Percentiles rank a stretch among this genome's conserved stretches.
Conservation (phyloP, 805 yeast species). For the Kuraishia cidri region DNA sequence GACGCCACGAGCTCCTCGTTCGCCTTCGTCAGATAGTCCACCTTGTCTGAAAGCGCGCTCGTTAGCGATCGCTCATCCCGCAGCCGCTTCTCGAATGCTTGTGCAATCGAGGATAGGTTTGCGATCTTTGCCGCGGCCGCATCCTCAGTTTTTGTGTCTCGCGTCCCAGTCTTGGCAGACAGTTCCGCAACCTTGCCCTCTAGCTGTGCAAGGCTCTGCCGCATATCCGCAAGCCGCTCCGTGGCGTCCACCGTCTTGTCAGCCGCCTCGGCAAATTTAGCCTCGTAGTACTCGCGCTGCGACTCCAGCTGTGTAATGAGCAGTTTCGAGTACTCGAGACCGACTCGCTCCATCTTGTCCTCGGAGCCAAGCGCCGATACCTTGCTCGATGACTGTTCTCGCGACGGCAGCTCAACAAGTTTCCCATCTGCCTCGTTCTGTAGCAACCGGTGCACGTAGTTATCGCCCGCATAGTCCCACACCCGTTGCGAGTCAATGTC, state of each 20-base stretch:
- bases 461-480: constrained; percentile 93
- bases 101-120: constrained; percentile 8
- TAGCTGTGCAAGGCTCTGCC: constrained; percentile 17
- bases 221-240: constrained; percentile 19
- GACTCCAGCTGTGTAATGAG: constrained; percentile 76
- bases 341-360: constrained; percentile 44
- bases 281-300: constrained; percentile 77
- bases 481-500: constrained; percentile 77
- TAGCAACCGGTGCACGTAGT: constrained; percentile 77
- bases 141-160: constrained; percentile 4
- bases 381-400: constrained; percentile 10
- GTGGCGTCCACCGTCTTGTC: constrained; percentile 16
- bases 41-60: constrained; percentile 27
- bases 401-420: constrained; percentile 61
- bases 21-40: constrained; percentile 23
- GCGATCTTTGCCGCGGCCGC: constrained; percentile 11
- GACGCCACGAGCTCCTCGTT: constrained; percentile 24
- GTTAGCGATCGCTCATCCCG: constrained; percentile 39
- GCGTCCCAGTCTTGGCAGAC: constrained; percentile 4
- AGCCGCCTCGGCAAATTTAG: constrained; percentile 18
- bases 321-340: constrained; percentile 73
- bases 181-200: constrained; percentile 11
- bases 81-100: constrained; percentile 16
- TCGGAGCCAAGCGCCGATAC: constrained; percentile 11
- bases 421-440: constrained; percentile 88